Base-by-base conservation (phyloP, 1,284 basidiomycete species). In the Rhodotorula sp. region DNA sequence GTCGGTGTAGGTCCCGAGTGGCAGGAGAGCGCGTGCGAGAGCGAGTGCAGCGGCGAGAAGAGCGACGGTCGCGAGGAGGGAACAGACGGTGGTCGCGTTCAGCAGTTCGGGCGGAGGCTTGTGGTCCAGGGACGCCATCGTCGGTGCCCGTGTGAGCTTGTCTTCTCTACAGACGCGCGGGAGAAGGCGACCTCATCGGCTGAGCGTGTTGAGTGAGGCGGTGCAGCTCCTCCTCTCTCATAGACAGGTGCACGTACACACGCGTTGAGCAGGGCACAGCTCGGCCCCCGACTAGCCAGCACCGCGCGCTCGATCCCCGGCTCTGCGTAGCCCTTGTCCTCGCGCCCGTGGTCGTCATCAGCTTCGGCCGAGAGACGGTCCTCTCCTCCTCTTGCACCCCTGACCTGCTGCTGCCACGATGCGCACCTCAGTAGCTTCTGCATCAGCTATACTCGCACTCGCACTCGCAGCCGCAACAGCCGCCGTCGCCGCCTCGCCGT, bases 11-110 rank as follows among this genome's bases (percentile, higher is more conserved):
- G 21, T 45, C 1, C 6, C 12, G 1, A 18, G 1, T 1, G 73
- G 67, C 19, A 72, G 62, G 4, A 65, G 43, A 2, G 23, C 4
- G 8, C 43, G 31, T 0, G 71, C 64, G 31, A 66, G 58, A 4
- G 18, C 14, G 34, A 68, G 28, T 1, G 71, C 64, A 23, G 52
- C 50, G 10, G 55, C 14, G 49, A 75, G 66, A 50, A 75, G 58
- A 1, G 62, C 68, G 45, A 73, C 50, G 16, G 70, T 71, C 6
- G 64, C 45, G 2, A 21, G 15, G 26, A 75, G 66, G 14, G 73
- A 75, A 31, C 54, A 47, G n/a, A 75, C 26, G 14, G 66, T 68
- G 14, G 71, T 75, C 21, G 57, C 16, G 4, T 38, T 73, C 28
- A 75, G 45, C 14, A 75, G 61, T 10, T 57, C 34, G 15, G 65